Conservation (phyloP, 805 yeast genomes). For the Saccharomycopsis sp. region DNA sequence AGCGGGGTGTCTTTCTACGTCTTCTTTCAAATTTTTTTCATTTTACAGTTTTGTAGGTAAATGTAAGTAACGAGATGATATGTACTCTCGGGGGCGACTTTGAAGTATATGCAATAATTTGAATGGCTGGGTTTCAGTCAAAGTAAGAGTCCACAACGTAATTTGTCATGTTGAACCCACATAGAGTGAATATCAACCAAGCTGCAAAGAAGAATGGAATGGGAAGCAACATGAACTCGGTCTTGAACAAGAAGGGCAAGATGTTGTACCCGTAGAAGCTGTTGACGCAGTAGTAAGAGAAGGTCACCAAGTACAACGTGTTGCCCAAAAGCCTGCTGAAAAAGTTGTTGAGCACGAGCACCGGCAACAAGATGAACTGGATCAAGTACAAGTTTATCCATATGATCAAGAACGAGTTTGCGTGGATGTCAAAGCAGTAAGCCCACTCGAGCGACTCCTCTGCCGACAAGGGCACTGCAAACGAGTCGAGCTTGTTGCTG, state of each 20-base stretch:
- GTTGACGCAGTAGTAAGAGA: constrained; percentile 66
- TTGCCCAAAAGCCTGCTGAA: constrained; percentile 70
- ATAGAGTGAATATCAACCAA: constrained; percentile 49
- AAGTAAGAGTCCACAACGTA: constrained; percentile 45
- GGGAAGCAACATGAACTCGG: constrained; percentile 55
- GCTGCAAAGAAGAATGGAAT: constrained; percentile 48
- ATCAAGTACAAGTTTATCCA: constrained; percentile 70
- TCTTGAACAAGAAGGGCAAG: constrained; percentile 55
- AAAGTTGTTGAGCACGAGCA: constrained; percentile 56
- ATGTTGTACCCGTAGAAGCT: constrained; percentile 86
- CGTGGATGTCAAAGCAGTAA: constrained; percentile 88
- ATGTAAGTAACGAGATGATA: too few species aligned
- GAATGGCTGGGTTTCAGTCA: too few species aligned
- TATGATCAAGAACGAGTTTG: constrained; percentile 76
- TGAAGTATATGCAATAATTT: too few species aligned
- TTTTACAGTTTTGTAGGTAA: too few species aligned
- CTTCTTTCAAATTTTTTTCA: too few species aligned
- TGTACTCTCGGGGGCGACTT: too few species aligned
- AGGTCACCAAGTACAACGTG: constrained; percentile 62
- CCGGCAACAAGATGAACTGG: constrained; percentile 68
- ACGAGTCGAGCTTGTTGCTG: constrained; percentile 24
- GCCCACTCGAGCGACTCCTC: constrained; percentile 72
- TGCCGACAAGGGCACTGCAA: constrained; percentile 21
- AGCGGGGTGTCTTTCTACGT: too few species aligned
- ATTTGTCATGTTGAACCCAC: constrained; percentile 67